These are phyloP conservation scores for Entamoeba moshkovskii DNA, from an alignment of 208 protist species.

Conservation along the genomic window DNA sequence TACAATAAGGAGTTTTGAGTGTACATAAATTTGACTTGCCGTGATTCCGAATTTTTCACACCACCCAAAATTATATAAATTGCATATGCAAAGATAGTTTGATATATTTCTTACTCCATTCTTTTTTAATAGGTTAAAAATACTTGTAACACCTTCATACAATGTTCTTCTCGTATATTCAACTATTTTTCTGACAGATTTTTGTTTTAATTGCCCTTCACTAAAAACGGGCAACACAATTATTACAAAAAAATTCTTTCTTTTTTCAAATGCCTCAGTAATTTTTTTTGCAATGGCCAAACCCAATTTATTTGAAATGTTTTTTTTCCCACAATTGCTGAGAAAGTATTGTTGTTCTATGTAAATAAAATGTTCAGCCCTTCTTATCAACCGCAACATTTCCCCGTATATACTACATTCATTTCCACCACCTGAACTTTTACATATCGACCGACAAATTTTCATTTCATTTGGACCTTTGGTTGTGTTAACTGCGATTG, in stretches of 20 bases:
- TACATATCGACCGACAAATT: background rate
- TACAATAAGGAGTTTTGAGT: slow-evolving; percentile 53
- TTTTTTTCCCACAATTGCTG: background rate
- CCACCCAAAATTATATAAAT: slow-evolving; percentile 3
- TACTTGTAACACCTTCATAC: background rate
- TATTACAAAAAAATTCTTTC: background rate
- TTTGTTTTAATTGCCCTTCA: background rate
- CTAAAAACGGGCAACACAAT: background rate
- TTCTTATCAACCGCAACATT: background rate
- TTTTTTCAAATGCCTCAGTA: background rate
- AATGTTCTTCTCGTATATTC: background rate
- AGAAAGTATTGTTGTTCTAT: slow-evolving; percentile 42
- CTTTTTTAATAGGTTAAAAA: background rate
- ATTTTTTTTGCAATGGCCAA: background rate
- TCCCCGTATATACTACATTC: background rate
- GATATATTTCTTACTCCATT: background rate
- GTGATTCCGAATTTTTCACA: background rate
- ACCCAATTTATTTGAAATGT: background rate
- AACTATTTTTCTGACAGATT: background rate
- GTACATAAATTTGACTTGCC: slow-evolving; percentile 39
- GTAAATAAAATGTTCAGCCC: slow-evolving; percentile 21
- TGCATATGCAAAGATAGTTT: slow-evolving; percentile 20
- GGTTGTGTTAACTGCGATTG: background rate
- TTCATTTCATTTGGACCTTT: background rate
- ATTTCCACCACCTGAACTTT: background rate